phyloP scores from a whole-genome alignment of 805 yeast genomes.

The Wickerhamiella galacta region DNA sequence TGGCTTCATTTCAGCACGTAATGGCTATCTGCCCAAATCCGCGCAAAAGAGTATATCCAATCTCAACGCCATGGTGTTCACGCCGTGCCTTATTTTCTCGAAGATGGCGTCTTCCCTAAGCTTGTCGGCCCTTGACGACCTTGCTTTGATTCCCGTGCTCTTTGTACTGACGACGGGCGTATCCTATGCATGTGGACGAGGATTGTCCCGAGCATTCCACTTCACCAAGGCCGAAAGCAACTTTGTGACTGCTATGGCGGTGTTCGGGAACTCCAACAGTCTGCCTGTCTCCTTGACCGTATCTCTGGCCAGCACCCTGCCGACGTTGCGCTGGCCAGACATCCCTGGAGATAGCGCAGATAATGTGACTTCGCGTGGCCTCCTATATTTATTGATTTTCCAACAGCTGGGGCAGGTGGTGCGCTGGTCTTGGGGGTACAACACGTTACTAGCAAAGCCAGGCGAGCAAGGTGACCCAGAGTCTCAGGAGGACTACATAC shows the following conservation, averaged over 20 bases:
- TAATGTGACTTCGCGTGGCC: conserved; percentile 44
- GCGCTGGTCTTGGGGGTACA: conserved; percentile 62
- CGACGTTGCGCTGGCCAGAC: conserved; percentile 41
- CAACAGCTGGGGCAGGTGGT: conserved; percentile 53
- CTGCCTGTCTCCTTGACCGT: conserved; percentile 80
- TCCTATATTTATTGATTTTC: conserved; percentile 41
- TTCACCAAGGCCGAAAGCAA: conserved; percentile 65
- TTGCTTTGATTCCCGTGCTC: conserved; percentile 69
- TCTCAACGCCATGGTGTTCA: conserved; percentile 79
- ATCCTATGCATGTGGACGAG: conserved; percentile 44
- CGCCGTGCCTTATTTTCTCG: conserved; percentile 86
- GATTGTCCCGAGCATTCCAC: conserved; percentile 34
- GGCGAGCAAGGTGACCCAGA: conserved; percentile 11
- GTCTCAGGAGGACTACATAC: conserved; percentile 2
- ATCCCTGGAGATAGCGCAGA: conserved; percentile 37
- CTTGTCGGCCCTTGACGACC: conserved; percentile 58
- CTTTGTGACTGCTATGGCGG: conserved; percentile 93
- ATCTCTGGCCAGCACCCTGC: conserved; percentile 45
- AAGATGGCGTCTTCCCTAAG: conserved; percentile 56
- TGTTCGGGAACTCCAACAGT: conserved; percentile 89
- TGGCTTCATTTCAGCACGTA: conserved; percentile 70
- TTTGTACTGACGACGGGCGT: conserved; percentile 70
- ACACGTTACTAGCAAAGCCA: conserved; percentile 34
- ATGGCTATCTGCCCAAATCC: conserved; percentile 47
- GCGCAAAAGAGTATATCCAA: conserved; percentile 66